A percentile compares a stretch with the other conserved stretches of the same genome.
These are phyloP conservation scores for Pythium sp. DNA, from an alignment of 352 stramenopile species.

Conservation along the genomic window DNA sequence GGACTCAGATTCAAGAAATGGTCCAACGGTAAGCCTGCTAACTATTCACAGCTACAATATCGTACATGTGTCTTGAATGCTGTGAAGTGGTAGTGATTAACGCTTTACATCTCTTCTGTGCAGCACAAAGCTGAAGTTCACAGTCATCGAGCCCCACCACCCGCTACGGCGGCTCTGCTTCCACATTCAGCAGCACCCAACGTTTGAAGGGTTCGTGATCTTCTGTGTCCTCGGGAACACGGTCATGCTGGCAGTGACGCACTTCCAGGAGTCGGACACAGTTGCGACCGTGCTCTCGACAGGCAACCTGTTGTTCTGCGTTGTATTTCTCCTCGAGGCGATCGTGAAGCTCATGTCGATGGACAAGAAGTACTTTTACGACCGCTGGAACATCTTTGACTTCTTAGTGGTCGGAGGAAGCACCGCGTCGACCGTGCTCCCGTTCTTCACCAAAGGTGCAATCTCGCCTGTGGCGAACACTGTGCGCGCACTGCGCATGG, in stretches of 20 bases:
- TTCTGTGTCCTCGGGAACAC: conserved; percentile 40
- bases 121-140: conserved; percentile 30
- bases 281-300: conserved; percentile 17
- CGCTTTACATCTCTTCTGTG: background rate
- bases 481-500: conserved; percentile 62
- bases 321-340: conserved; percentile 57
- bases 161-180: conserved; percentile 27
- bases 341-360: conserved; percentile 64
- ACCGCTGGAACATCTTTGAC: conserved; percentile 75
- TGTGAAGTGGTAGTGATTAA: background rate
- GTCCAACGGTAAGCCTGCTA: conserved; percentile 20
- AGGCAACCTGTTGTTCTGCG: conserved; percentile 49
- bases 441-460: conserved; percentile 33
- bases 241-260: conserved; percentile 35
- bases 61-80: background rate
- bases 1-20: conserved; percentile 50
- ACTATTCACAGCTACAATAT: background rate
- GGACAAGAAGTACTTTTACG: conserved; percentile 51
- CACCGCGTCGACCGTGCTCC: conserved; percentile 35
- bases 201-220: conserved; percentile 31
- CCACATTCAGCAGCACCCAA: conserved; percentile 28
- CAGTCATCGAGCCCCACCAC: conserved; percentile 23
- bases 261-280: conserved; percentile 30
- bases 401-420: conserved; percentile 49
- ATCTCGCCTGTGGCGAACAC: conserved; percentile 56